phyloP scores from a whole-genome alignment of 2,329 filamentous ascomycete species.

The Nothophaeocryptopus gaeumannii region DNA sequence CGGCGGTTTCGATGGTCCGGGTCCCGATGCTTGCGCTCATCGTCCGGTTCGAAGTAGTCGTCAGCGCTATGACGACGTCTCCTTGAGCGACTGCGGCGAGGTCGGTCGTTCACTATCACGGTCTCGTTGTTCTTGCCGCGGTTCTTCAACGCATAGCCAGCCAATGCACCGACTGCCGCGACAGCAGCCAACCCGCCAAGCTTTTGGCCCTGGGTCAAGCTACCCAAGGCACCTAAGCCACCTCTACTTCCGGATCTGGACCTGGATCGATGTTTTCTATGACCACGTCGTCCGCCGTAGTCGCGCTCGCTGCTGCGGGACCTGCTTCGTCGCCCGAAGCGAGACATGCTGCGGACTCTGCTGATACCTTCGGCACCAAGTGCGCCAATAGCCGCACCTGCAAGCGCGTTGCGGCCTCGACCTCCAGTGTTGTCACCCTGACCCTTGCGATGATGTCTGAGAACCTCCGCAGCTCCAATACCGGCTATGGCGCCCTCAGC shows the following conservation, averaged over 20 bases:
- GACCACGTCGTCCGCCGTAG: conserved; percentile 23
- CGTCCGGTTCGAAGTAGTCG: conserved; percentile 25
- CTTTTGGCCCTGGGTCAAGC: conserved; percentile 48
- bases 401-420: conserved; percentile 53
- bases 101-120: conserved; percentile 42
- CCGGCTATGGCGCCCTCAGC: conserved; percentile 62
- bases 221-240: conserved; percentile 3
- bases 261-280: conserved; percentile 30
- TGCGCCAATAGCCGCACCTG: conserved; percentile 60
- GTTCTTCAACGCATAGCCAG: conserved; percentile 51
- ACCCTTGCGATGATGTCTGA: conserved; percentile 56
- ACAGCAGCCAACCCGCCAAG: conserved; percentile 59
- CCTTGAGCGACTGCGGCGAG: conserved; percentile 44
- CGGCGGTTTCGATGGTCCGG: conserved; percentile 56
- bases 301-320: conserved; percentile 22
- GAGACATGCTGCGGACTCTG: conserved; percentile 44
- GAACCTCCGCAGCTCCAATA: conserved; percentile 58
- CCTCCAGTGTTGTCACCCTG: conserved; percentile 55
- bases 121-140: conserved; percentile 48
- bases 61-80: conserved; percentile 42
- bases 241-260: conserved; percentile 44
- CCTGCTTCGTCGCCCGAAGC: conserved; percentile 25
- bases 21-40: conserved; percentile 29
- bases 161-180: conserved; percentile 59
- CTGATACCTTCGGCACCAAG: conserved; percentile 59